Percentiles rank a stretch among this genome's conserved stretches.
phyloP scores from a whole-genome alignment of 2,329 filamentous ascomycete species.

The Delphinella strobiligena region DNA sequence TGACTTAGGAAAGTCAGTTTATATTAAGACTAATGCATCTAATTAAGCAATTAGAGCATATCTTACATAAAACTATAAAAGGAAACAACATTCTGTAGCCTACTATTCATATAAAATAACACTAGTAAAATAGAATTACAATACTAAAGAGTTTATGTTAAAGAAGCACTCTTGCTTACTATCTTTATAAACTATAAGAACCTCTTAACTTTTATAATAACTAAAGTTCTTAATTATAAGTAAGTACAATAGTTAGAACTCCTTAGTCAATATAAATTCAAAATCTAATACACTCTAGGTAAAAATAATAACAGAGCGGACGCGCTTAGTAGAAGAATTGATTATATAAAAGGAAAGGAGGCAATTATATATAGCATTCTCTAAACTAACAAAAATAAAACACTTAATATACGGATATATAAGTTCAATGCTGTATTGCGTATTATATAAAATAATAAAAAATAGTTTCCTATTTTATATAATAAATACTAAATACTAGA shows the following conservation, averaged over 20 bases:
- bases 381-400: conserved; percentile 7
- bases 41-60: conserved; percentile 1
- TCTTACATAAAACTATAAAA: conserved; percentile 5
- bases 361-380: conserved; percentile 7
- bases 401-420: conserved; percentile 6
- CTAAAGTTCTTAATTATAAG: conserved; percentile 8
- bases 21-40: background rate
- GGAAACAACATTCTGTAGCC: conserved; percentile 8
- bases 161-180: conserved; percentile 8
- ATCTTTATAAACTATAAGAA: conserved; percentile 11
- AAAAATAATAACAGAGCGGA: conserved; percentile 9
- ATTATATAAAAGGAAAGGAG: conserved; percentile 10
- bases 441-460: conserved; percentile 5
- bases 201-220: conserved; percentile 10
- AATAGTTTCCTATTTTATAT: conserved; percentile 2
- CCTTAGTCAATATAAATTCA: conserved; percentile 10
- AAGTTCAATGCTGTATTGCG: conserved; percentile 4
- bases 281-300: conserved; percentile 10
- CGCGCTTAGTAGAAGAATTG: conserved; percentile 9
- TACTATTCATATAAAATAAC: conserved; percentile 12
- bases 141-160: conserved; percentile 10
- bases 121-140: conserved; percentile 10
- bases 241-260: conserved; percentile 9
- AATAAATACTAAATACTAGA: conserved; percentile 3
- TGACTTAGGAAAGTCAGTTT: conserved; percentile 4